These are phyloP conservation scores for Coemansia guatemalensis DNA, from an alignment of 192 early-diverging fungal species.

Conservation along the genomic window DNA sequence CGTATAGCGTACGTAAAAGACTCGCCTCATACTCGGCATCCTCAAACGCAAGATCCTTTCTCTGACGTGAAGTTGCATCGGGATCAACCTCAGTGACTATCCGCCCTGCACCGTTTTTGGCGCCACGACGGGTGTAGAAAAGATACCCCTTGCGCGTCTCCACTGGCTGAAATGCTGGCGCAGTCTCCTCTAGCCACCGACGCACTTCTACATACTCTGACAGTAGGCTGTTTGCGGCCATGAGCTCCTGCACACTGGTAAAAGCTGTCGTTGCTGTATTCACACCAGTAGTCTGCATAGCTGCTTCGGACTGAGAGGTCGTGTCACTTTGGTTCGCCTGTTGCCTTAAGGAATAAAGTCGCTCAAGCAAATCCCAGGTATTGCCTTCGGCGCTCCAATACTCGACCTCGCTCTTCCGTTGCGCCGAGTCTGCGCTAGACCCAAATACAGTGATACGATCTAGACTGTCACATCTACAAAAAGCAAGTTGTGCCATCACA, in stretches of 20 bases:
- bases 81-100: slow-evolving; percentile 44
- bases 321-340: slow-evolving; percentile 11
- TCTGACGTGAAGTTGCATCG: slow-evolving; percentile 39
- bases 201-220: slow-evolving; percentile 47
- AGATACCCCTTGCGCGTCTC: slow-evolving; percentile 55
- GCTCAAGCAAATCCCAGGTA: slow-evolving; percentile 51
- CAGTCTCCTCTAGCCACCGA: slow-evolving; percentile 53
- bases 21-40: slow-evolving; percentile 56
- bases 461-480: slow-evolving; percentile 10
- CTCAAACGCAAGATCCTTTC: slow-evolving; percentile 25
- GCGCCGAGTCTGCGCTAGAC: neutral
- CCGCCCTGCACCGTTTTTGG: slow-evolving; percentile 10
- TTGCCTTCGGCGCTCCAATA: slow-evolving; percentile 45
- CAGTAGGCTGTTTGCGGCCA: slow-evolving; percentile 23
- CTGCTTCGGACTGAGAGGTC: neutral
- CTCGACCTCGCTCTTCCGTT: slow-evolving; percentile 3
- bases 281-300: neutral
- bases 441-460: slow-evolving; percentile 1
- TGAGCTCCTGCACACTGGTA: slow-evolving; percentile 38
- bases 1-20: slow-evolving; percentile 67
- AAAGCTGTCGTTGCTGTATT: slow-evolving; percentile 23
- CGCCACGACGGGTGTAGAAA: slow-evolving; percentile 51
- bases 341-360: slow-evolving; percentile 35
- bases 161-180: slow-evolving; percentile 42
- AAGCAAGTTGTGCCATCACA: neutral